phyloP scores from a whole-genome alignment of 192 early-diverging fungal genomes.

The Phycomyces blakesleeanus region DNA sequence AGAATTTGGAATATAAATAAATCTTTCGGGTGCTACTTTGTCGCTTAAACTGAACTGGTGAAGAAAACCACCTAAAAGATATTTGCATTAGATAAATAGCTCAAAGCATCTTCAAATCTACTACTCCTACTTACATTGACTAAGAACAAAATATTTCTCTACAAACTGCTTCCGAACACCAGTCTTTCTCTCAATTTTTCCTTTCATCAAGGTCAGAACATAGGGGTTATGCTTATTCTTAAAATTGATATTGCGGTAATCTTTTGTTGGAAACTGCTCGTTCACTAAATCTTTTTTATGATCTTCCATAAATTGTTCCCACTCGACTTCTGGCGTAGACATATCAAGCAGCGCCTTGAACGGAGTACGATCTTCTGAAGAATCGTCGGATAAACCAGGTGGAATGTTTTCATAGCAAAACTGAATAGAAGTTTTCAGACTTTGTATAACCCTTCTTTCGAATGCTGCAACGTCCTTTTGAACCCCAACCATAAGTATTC shows the following conservation, averaged over 20 bases:
- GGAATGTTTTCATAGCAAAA: constrained; percentile 12
- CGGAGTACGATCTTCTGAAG: constrained; percentile 22
- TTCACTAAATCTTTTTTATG: constrained; percentile 38
- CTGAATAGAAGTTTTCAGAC: constrained; percentile 18
- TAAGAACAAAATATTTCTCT: constrained; percentile 43
- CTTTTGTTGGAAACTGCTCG: constrained; percentile 25
- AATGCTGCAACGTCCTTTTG: constrained; percentile 26
- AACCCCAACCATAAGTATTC: constrained; percentile 22
- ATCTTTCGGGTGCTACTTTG: constrained; percentile 33
- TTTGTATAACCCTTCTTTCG: constrained; percentile 21
- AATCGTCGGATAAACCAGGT: constrained; percentile 14
- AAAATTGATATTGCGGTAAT: constrained; percentile 38
- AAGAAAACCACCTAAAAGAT: constrained; percentile 32
- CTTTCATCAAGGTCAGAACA: constrained; percentile 37
- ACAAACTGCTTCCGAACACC: constrained; percentile 41
- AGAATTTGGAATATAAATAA: constrained; percentile 39
- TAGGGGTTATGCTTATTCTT: constrained; percentile 36
- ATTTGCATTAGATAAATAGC: constrained; percentile 4
- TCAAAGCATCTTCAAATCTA: neutral
- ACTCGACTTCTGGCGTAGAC: constrained; percentile 38
- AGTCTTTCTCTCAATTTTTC: constrained; percentile 34
- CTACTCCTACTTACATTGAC: constrained; percentile 16
- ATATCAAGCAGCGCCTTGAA: constrained; percentile 3
- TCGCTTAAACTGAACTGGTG: constrained; percentile 36
- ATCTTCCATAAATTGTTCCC: constrained; percentile 33